Evolutionary conservation across 768 basidiomycete genomes (phyloP).

Genomic region (Podaxis sp.): DNA sequence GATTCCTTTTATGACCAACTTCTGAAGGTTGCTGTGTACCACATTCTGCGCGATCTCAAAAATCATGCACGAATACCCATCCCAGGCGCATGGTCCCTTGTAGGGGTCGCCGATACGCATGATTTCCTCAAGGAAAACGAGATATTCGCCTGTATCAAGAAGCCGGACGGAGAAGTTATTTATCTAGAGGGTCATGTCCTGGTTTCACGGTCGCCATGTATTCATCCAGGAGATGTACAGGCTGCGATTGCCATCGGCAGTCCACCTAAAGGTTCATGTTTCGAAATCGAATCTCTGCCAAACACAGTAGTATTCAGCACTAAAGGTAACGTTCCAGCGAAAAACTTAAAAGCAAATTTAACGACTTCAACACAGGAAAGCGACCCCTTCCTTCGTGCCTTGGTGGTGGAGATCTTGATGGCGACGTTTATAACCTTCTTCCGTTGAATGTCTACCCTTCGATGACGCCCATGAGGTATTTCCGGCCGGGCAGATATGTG

Average conservation of each 20-base stretch:
- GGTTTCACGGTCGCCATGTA: conserved; percentile 62
- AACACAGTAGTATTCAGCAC: conserved; percentile 67
- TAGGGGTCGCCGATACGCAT: conserved; percentile 68
- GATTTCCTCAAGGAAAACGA: conserved; percentile 46
- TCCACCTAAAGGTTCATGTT: conserved; percentile 52
- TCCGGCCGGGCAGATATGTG: conserved; percentile 44
- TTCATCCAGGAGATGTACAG: conserved; percentile 67
- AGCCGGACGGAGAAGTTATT: conserved; percentile 30
- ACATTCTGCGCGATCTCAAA: conserved; percentile 62
- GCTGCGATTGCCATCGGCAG: conserved; percentile 53
- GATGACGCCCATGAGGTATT: conserved; percentile 25
- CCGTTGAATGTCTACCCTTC: conserved; percentile 35
- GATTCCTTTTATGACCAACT: conserved; percentile 50
- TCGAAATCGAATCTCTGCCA: conserved; percentile 42
- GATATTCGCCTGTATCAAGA: conserved; percentile 59
- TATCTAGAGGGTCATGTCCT: conserved; percentile 54
- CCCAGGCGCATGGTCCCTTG: conserved; percentile 58
- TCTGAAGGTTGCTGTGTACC: conserved; percentile 52
- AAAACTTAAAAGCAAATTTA: not conserved
- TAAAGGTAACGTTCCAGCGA: conserved; percentile 35
- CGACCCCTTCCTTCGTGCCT: conserved; percentile 60
- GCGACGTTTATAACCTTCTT: conserved; percentile 54
- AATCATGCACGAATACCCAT: conserved; percentile 65
- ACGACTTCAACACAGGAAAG: conserved; percentile 33
- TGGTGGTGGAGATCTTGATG: conserved; percentile 70